phyloP scores from a whole-genome alignment of 2,329 filamentous ascomycete genomes.

The Cytospora mali region DNA sequence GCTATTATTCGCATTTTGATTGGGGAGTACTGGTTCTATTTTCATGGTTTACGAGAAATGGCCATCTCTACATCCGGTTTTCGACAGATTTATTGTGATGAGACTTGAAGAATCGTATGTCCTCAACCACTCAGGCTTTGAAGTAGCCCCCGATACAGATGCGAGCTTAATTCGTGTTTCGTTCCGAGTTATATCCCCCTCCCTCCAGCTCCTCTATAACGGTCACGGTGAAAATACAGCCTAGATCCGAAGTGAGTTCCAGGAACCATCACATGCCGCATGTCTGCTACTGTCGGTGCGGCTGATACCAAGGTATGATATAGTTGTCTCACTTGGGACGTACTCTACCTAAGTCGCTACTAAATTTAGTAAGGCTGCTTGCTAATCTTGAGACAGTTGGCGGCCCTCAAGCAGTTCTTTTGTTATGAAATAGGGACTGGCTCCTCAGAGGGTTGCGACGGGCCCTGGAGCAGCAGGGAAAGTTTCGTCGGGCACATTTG shows the following conservation, averaged over 20 bases:
- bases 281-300: background rate
- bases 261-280: background rate
- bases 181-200: background rate
- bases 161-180: too few species aligned
- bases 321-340: background rate
- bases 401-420: background rate
- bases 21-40: background rate
- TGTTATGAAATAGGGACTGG: background rate
- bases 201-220: background rate
- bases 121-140: background rate
- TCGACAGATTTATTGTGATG: too few species aligned
- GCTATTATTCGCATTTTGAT: background rate
- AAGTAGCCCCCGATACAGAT: background rate
- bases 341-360: too few species aligned
- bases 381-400: background rate
- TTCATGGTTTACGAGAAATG: too few species aligned
- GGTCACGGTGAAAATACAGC: background rate
- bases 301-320: background rate
- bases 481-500: background rate
- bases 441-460: too few species aligned
- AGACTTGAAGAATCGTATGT: background rate
- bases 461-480: background rate
- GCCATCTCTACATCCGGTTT: too few species aligned
- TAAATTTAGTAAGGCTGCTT: background rate
- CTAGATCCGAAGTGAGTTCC: too few species aligned